These are phyloP conservation scores for Sequoia sempervirens DNA, from an alignment of 75 land plant species.

Conservation along the genomic window DNA sequence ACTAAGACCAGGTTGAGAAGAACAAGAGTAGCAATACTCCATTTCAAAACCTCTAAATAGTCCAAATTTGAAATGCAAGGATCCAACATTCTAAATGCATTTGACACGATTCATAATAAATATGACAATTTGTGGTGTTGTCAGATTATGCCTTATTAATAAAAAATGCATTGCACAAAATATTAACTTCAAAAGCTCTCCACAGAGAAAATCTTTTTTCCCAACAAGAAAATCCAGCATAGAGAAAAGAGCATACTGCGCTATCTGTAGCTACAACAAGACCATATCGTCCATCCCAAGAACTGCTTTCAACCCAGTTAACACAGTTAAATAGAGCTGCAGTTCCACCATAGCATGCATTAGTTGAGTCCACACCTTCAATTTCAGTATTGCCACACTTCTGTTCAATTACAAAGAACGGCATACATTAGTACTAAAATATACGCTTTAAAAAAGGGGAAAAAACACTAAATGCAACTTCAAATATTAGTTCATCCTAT, in stretches of 20 bases:
- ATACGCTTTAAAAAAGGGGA: background rate
- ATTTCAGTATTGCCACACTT: conserved; percentile 81
- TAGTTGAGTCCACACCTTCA: conserved; percentile 97
- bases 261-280: conserved; percentile 97
- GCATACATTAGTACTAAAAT: background rate
- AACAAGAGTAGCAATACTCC: background rate
- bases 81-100: background rate
- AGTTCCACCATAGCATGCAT: conserved; percentile 99
- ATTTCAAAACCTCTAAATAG: background rate
- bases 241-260: conserved; percentile 62
- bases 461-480: background rate
- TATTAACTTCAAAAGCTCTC: background rate
- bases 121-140: background rate
- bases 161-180: background rate
- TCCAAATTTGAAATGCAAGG: background rate
- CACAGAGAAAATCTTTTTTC: background rate
- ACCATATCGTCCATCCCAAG: conserved; percentile 97
- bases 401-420: conserved; percentile 29
- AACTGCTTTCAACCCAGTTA: conserved; percentile 96
- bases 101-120: background rate
- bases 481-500: background rate
- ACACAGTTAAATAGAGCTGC: conserved; percentile 94
- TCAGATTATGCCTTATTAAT: background rate
- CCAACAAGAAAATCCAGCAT: conserved; percentile 5
- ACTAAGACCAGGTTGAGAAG: background rate